Evolutionary conservation across 306 rosid species (phyloP).

Genomic region (Sicyos baderoa): DNA sequence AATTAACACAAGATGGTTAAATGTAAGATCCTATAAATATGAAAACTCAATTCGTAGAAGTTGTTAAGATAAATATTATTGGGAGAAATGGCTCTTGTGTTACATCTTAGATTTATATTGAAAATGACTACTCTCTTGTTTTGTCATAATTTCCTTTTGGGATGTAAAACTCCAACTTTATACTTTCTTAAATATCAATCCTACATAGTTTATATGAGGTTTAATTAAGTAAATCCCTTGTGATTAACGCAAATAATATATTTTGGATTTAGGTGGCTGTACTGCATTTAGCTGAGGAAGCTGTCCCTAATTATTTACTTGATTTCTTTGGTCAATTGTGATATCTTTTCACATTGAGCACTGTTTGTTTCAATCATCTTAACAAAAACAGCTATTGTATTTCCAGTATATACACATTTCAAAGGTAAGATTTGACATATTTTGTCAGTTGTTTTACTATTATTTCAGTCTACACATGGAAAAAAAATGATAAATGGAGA

Average conservation of each 20-base stretch:
- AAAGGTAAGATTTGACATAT: background rate
- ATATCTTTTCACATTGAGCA: background rate
- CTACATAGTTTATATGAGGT: background rate
- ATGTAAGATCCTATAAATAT: no score
- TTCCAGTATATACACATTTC: background rate
- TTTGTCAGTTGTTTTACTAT: background rate
- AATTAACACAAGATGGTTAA: no score
- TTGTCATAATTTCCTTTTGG: background rate
- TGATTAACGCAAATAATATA: background rate
- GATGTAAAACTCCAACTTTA: background rate
- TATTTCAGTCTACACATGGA: background rate
- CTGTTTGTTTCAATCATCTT: background rate
- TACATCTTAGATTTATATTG: background rate
- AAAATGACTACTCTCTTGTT: background rate
- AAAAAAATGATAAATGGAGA: conserved; percentile 15
- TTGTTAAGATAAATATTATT: background rate
- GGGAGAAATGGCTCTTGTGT: background rate
- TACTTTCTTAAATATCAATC: background rate
- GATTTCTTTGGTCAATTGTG: background rate
- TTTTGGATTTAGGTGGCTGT: background rate
- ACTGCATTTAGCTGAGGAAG: background rate
- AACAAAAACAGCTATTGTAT: background rate
- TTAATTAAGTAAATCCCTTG: background rate
- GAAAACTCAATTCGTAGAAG: background rate
- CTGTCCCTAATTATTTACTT: background rate